phyloP scores from a whole-genome alignment of 192 early-diverging fungal species.

The Rhizophagus prolifer region DNA sequence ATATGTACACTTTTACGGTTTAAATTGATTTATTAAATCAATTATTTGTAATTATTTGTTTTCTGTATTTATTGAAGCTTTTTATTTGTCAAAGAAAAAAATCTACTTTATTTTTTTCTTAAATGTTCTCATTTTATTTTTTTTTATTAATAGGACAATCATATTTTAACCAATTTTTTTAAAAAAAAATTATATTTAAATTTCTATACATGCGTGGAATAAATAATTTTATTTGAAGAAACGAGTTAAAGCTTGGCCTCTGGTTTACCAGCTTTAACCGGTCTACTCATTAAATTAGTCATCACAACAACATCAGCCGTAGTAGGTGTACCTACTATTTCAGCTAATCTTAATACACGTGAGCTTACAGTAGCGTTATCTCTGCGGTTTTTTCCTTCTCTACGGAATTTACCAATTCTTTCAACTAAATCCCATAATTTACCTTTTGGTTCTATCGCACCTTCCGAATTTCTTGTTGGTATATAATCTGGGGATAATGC shows the following conservation, averaged over 20 bases:
- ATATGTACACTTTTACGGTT: not conserved
- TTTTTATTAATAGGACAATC: not conserved
- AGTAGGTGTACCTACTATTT: slow-evolving; percentile 49
- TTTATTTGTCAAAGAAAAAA: not conserved
- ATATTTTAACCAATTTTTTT: not conserved
- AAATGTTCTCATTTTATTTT: no score
- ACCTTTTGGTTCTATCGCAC: slow-evolving; percentile 55
- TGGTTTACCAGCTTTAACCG: slow-evolving; percentile 16
- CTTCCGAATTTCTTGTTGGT: slow-evolving; percentile 45
- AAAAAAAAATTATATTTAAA: no score
- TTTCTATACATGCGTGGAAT: no score
- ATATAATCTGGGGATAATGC: slow-evolving; percentile 48
- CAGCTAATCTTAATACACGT: slow-evolving; percentile 54
- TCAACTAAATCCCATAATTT: slow-evolving; percentile 79
- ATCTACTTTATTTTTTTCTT: not conserved
- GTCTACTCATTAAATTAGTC: slow-evolving; percentile 24
- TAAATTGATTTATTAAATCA: not conserved
- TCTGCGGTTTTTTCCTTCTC: slow-evolving; percentile 84
- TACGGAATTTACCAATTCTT: slow-evolving; percentile 71
- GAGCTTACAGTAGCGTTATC: slow-evolving; percentile 76
- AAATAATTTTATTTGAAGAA: not conserved
- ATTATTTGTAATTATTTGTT: not conserved
- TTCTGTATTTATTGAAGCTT: not conserved
- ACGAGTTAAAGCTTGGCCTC: slow-evolving; percentile 23
- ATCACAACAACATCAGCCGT: slow-evolving; percentile 29